Conservation (phyloP, 805 yeast species). For the Monosporozyma yasuniensis region DNA sequence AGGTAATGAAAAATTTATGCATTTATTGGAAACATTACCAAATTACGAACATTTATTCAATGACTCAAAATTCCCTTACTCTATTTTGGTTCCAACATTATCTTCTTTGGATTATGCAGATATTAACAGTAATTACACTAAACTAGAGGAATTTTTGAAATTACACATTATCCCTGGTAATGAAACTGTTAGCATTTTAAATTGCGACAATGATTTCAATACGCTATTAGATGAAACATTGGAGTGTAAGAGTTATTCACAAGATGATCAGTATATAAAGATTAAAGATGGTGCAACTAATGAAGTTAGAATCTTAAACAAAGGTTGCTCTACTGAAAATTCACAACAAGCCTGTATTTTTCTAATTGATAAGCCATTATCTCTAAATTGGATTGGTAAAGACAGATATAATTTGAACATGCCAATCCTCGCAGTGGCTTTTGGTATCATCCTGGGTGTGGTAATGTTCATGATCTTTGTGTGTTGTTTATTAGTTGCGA, state of each 20-base stretch:
- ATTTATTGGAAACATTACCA: slow-evolving; percentile 38
- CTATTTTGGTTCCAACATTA: slow-evolving; percentile 66
- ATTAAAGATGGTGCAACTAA: slow-evolving; percentile 42
- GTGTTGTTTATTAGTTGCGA: slow-evolving; percentile 9
- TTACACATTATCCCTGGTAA: slow-evolving; percentile 62
- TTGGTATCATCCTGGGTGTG: slow-evolving; percentile 60
- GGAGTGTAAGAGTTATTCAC: slow-evolving; percentile 35
- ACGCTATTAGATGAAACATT: slow-evolving; percentile 39
- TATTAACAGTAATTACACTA: slow-evolving; percentile 35
- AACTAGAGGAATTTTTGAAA: slow-evolving; percentile 46
- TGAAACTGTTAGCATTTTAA: slow-evolving; percentile 38
- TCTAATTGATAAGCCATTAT: slow-evolving; percentile 58
- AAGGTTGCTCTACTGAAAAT: slow-evolving; percentile 47
- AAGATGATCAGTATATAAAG: slow-evolving; percentile 33
- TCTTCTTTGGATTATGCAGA: slow-evolving; percentile 46
- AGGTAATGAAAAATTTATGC: slow-evolving; percentile 37
- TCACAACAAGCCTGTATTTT: slow-evolving; percentile 43
- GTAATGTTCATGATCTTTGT: slow-evolving; percentile 21
- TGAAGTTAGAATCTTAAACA: slow-evolving; percentile 49
- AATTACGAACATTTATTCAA: slow-evolving; percentile 36
- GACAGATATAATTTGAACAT: slow-evolving; percentile 48
- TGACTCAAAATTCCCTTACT: slow-evolving; percentile 34
- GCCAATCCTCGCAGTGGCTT: slow-evolving; percentile 57
- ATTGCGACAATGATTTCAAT: slow-evolving; percentile 39
- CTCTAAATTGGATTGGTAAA: slow-evolving; percentile 51